Evolutionary conservation across 371 early-diverging fungal species (phyloP), one percentile per base, ranked within the genome.

Genomic region (Rhizopus arrhizus): DNA sequence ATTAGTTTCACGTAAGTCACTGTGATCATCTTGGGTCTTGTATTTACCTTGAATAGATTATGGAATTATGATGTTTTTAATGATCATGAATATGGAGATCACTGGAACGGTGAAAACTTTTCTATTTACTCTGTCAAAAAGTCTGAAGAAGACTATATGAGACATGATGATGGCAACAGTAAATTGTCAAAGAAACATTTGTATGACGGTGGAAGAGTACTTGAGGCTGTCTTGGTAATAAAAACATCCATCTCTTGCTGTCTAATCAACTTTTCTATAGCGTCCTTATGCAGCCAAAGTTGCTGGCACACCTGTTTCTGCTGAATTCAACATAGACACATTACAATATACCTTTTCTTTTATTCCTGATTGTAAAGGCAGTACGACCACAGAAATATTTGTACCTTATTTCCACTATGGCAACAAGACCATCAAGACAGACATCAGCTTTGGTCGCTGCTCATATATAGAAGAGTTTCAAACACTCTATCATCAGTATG

Each of bases 31-130:
- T 22, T 2, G 22, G 22, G 22, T 2, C 22, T 22, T 22, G 22
- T 22, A 22, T 22, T 22, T 2, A 22, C 22, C 22, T 22, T 22
- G 22, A 22, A 22, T 70, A 92, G 91, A 4, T 66, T 93, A 1
- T 93, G 93, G 93, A 91, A 90, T 64, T 92, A 92, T 68, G 91
- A 91, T 66, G 78, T 92, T 8, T 78, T 77, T 52, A 93, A 93
- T 64, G 89, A 89, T 60, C 84, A 91, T 66, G 78, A 75, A 49
- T 81, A 83, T 65, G 93, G 92, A 0, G 94, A 94, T 62, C 88
- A 90, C 41, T 94, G 94, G 94, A 94, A 94, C 61, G 94, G 92
- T 6, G 94, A 94, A 58, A 91, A 94, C 71, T 92, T 94, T 68
- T 89, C 89, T 12, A 87, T 92, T 48, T 90, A 77, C 63, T 89